Evolutionary conservation across 768 basidiomycete species (phyloP).

Genomic region (Coprinellus micaceus): DNA sequence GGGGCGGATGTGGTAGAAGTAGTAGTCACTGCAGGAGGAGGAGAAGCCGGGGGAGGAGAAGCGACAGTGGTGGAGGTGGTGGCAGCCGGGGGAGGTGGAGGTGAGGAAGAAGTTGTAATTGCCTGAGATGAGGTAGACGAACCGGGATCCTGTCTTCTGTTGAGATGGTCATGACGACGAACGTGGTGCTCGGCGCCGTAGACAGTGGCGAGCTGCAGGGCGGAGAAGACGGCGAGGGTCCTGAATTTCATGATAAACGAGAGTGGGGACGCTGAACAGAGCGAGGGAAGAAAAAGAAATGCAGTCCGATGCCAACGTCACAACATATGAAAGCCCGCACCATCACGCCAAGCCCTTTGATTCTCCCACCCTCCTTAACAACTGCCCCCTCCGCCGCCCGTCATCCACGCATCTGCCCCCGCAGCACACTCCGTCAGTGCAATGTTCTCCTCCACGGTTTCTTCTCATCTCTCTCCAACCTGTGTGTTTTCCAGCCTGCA

Average conservation of each 20-base stretch:
- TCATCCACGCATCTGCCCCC: too few relatives aligned
- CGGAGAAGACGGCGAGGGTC: constrained; percentile 43
- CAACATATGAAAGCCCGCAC: background rate
- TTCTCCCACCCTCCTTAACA: background rate
- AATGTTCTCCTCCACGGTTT: too few relatives aligned
- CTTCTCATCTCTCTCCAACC: too few relatives aligned
- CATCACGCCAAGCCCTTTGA: background rate
- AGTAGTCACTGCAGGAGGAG: constrained; percentile 15
- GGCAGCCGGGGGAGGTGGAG: constrained; percentile 12
- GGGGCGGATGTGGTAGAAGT: constrained; percentile 13
- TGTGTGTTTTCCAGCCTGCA: too few relatives aligned
- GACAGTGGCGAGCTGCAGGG: constrained; percentile 36
- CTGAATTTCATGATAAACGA: constrained; percentile 43
- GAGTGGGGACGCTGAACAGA: constrained; percentile 19
- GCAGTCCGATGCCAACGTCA: background rate
- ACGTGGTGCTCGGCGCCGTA: constrained; percentile 23
- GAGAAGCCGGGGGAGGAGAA: constrained; percentile 11
- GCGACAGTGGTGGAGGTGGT: constrained; percentile 2
- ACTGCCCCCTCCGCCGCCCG: background rate
- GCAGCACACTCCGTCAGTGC: too few relatives aligned
- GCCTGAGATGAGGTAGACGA: constrained; percentile 14
- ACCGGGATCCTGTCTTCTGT: constrained; percentile 33
- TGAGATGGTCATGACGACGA: constrained; percentile 34
- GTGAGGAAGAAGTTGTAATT: constrained; percentile 13
- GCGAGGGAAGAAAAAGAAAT: constrained; percentile 11